Base-by-base conservation (phyloP, 1,284 basidiomycete species). In the Calocybe gambosa region DNA sequence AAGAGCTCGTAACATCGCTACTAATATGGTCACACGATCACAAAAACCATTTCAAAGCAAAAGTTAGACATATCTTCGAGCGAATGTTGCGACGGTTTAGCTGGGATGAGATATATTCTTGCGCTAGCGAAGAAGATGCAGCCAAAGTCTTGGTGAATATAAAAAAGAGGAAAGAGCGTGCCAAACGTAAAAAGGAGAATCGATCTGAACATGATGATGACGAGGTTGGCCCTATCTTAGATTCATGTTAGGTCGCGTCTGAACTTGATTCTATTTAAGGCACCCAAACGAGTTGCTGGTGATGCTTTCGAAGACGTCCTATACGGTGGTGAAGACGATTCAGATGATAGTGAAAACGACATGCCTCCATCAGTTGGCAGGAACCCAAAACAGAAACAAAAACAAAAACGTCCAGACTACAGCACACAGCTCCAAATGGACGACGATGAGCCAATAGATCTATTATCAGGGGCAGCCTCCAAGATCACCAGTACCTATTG, bases 21-120 rank as follows among this genome's bases (percentile, higher is more conserved):
- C 73, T 99, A 19, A 76, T 75, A 46, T 96, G 95, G 93, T 91
- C 91, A 5, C 90, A 95, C 60, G 93, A 97, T 63, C 94, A 99
- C 71, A 95, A 95, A 65, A 97, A 99, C 62, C 95, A 98, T 65
- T 99, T 99, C 80, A 99, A 99, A 66, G 76, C 80, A 46, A 98
- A 97, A 70, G 91, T 97, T 10, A 81, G 93, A 38, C 94, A 98
- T 66, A 93, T 99, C 50, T 93, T 99, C 57, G 96, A 99, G 72
- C 82, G 96, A 39, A 84, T 99, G 77, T 77, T 99, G 52, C 76
- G 95, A 50, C 80, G 93, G 51, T 96, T 97, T 60, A 88, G 86
- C 0, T 96, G 82, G 73, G 84, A 94, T 42, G 84, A 85, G 16
- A 82, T 99, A 5, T 87, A 87, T 58, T 66, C 73, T 13, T 79